phyloP scores from a whole-genome alignment of 140 eudicot species.

The Stevia rebaudiana region DNA sequence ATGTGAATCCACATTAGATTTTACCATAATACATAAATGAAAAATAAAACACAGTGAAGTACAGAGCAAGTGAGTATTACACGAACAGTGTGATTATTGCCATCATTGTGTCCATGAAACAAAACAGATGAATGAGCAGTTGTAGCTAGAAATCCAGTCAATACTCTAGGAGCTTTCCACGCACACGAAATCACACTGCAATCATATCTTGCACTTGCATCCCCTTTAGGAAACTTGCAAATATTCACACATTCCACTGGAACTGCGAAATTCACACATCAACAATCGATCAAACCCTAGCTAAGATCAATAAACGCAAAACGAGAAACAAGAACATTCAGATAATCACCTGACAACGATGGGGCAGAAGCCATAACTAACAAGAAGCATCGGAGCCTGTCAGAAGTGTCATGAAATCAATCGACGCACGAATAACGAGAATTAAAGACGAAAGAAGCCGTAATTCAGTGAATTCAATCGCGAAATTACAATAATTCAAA shows the following conservation, averaged over 20 bases:
- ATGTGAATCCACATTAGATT: background rate
- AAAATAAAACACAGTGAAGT: background rate
- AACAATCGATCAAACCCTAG: constrained; percentile 15
- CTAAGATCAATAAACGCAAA: background rate
- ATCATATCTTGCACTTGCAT: constrained; percentile 54
- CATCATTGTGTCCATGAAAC: constrained; percentile 17
- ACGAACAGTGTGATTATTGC: constrained; percentile 24
- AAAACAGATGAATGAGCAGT: constrained; percentile 40
- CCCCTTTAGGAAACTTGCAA: constrained; percentile 61
- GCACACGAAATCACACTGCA: constrained; percentile 69
- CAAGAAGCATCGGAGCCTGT: constrained; percentile 30
- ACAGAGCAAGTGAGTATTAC: constrained; percentile 25
- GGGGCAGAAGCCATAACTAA: constrained; percentile 43
- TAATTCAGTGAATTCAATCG: background rate
- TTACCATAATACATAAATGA: background rate
- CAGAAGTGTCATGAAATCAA: constrained; percentile 30
- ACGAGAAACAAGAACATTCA: background rate
- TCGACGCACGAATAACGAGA: constrained; percentile 10
- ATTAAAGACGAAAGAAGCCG: background rate
- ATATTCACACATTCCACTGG: constrained; percentile 77
- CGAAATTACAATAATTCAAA: background rate
- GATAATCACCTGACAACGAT: constrained; percentile 34
- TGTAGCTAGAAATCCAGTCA: constrained; percentile 75
- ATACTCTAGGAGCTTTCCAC: constrained; percentile 75
- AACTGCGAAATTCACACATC: constrained; percentile 32